phyloP scores from a whole-genome alignment of 768 basidiomycete genomes.

The Kwoniella newhampshirensis region DNA sequence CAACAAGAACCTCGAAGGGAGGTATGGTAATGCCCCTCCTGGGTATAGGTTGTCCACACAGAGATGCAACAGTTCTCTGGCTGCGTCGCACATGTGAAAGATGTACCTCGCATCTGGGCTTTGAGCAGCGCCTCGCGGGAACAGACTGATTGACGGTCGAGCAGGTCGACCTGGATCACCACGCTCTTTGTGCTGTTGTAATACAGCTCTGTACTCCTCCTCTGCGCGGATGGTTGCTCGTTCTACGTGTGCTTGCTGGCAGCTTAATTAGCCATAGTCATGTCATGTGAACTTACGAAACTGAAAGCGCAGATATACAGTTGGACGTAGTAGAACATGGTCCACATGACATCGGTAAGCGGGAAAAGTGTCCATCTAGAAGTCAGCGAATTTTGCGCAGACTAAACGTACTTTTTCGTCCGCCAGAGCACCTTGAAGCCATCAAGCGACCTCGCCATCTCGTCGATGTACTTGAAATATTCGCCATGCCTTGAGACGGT shows the following conservation, averaged over 20 bases:
- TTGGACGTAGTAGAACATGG: conserved; percentile 43
- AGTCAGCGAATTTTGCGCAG: neutral
- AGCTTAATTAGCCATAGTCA: neutral
- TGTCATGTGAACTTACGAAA: conserved; percentile 31
- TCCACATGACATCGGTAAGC: conserved; percentile 40
- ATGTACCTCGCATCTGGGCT: conserved; percentile 48
- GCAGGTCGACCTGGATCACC: conserved; percentile 13
- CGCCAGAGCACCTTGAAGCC: conserved; percentile 43
- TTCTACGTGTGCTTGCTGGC: conserved; percentile 47
- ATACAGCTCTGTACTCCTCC: conserved; percentile 32
- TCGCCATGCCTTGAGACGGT: conserved; percentile 34
- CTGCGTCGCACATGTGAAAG: conserved; percentile 49
- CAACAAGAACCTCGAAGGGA: conserved; percentile 46
- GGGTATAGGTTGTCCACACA: conserved; percentile 47
- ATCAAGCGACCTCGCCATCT: conserved; percentile 40
- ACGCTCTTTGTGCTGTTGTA: conserved; percentile 16
- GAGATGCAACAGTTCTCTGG: conserved; percentile 41
- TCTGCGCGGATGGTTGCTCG: conserved; percentile 42
- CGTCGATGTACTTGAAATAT: conserved; percentile 50
- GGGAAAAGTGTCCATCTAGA: conserved; percentile 39
- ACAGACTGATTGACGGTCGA: conserved; percentile 36
- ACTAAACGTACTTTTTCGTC: conserved; percentile 27
- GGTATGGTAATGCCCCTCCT: conserved; percentile 42
- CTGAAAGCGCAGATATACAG: conserved; percentile 46
- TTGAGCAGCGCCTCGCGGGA: conserved; percentile 45